Evolutionary conservation across 257 asterid species (phyloP), one percentile per base, ranked within the genome.

Genomic region (Ophiorrhiza pumila): DNA sequence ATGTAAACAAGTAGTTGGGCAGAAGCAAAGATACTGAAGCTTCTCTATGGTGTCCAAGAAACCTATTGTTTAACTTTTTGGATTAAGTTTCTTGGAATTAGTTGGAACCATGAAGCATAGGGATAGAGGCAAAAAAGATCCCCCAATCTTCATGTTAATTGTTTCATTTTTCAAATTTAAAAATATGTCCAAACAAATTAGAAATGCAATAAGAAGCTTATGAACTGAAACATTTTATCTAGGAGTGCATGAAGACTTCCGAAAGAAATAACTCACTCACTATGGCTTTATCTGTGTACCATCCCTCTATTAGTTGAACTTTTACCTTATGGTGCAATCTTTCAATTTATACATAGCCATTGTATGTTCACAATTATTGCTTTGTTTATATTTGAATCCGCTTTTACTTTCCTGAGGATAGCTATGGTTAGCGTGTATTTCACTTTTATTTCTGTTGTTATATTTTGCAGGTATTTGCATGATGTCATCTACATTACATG

Each of bases 401-500:
- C 25, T 25, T 70, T 45, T 25, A 37, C 23, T 1, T 23, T 5
- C 34, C 27, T 32, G 17, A 20, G 37, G 17, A 72, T 49, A 72
- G 31, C 20, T 35, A n/a, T 69, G 25, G 27, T 45, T 53, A 2
- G 20, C n/a, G 14, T 39, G 69, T n/a, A 58, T 42, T 10, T 1
- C 15, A 12, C 39, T n/a, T 76, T 78, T 31, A 71, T 58, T 67
- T 34, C 58, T 43, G 31, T 42, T 7, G 3, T 62, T 60, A 68
- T 56, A 64, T 67, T 46, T 76, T 84, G 91, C 99, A 91, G 99
- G 74, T 94, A 91, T 78, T 74, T 88, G 79, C 97, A 91, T 65
- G 97, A 95, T 77, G 83, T 95, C 75, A 95, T 95, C 87, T 95
- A 95, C 83, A 81, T 95, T 39, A 92, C 98, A 17, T 83, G 95